A percentile compares a stretch with the other conserved stretches of the same genome.
phyloP scores from a whole-genome alignment of 2,329 filamentous ascomycete genomes.

The Pseudogymnoascus sp. region DNA sequence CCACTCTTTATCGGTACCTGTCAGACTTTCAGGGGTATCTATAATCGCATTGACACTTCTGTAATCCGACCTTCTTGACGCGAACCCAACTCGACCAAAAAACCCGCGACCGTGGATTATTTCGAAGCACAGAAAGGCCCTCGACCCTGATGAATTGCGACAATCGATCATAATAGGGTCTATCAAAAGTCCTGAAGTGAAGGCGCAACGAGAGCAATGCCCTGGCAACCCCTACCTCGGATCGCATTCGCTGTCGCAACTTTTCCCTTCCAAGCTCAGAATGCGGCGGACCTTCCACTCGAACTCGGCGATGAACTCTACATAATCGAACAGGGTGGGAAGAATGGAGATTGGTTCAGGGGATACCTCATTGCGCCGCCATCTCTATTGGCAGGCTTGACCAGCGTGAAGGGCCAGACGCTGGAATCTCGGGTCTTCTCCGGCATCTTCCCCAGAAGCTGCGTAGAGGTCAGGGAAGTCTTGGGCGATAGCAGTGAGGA shows the following conservation, averaged over 20 bases:
- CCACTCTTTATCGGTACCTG: conserved; percentile 5
- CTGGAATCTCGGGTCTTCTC: conserved; percentile 95
- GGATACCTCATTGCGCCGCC: conserved; percentile 94
- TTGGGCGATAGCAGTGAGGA: conserved; percentile 64
- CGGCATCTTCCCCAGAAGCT: conserved; percentile 93
- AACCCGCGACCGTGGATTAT: not conserved
- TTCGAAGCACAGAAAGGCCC: not conserved
- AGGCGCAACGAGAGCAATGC: conserved; percentile 49
- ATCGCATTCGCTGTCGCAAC: conserved; percentile 98
- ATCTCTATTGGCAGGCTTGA: conserved; percentile 84
- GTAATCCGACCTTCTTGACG: not conserved
- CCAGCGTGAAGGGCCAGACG: conserved; percentile 83
- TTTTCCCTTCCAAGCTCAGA: conserved; percentile 83
- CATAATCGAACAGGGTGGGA: conserved; percentile 91
- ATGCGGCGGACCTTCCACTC: conserved; percentile 84
- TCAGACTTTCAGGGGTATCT: conserved; percentile 7
- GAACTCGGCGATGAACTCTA: conserved; percentile 98
- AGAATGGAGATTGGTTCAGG: conserved; percentile 82
- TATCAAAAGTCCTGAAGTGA: not conserved
- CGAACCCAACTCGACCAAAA: not conserved
- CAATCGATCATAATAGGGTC: conserved; percentile 4
- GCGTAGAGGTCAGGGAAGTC: conserved; percentile 90
- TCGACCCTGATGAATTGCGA: conserved; percentile 3
- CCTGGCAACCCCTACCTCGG: conserved; percentile 92
- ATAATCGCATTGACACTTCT: not conserved